Conservation (phyloP, 192 early-diverging fungal species). For the Podila minutissima region DNA sequence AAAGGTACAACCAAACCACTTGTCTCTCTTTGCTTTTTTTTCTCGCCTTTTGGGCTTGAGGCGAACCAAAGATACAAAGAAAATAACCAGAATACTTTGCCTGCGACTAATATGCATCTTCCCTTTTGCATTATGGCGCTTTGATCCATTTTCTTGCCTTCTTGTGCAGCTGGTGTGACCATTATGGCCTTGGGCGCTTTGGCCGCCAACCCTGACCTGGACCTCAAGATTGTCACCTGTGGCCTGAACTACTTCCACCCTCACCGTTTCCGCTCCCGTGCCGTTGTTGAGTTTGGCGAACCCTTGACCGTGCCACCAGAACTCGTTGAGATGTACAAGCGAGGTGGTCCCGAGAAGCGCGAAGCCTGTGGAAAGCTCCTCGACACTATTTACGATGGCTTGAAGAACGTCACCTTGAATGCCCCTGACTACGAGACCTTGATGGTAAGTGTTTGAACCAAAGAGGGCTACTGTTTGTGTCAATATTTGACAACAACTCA, state of each 20-base stretch:
- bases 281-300: constrained; percentile 97
- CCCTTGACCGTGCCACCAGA: constrained; percentile 84
- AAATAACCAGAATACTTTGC: neutral
- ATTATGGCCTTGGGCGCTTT: constrained; percentile 93
- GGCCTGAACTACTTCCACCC: constrained; percentile 98
- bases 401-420: constrained; percentile 92
- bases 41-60: neutral
- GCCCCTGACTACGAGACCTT: constrained; percentile 93
- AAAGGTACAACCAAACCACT: constrained; percentile 66
- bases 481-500: neutral
- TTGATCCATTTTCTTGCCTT: constrained; percentile 1
- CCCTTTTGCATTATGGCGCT: constrained; percentile 4
- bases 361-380: constrained; percentile 84
- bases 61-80: too few species aligned
- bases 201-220: constrained; percentile 80
- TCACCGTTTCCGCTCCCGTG: constrained; percentile 92
- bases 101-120: neutral
- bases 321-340: constrained; percentile 84
- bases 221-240: constrained; percentile 94
- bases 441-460: constrained; percentile 65
- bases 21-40: neutral
- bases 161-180: constrained; percentile 71
- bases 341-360: constrained; percentile 86
- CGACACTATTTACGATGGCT: constrained; percentile 77
- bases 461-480: too few species aligned